Base-by-base conservation (phyloP, 257 asterid genomes). In the Jacaranda copaia region DNA sequence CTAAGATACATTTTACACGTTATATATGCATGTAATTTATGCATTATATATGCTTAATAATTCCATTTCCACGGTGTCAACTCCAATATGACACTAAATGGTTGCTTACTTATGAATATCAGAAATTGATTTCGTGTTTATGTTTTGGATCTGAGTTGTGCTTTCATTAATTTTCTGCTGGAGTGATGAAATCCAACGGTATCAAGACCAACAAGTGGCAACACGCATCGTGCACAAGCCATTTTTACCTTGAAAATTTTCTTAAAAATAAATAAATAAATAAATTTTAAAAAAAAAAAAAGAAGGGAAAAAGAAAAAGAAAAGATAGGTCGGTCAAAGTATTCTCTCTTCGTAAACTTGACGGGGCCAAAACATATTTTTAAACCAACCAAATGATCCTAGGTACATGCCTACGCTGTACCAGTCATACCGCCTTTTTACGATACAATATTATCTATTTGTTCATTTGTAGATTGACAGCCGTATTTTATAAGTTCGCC, bases 401-500 rank as follows among this genome's bases (percentile, higher is more conserved):
- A 51, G 12, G n/a, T 70, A 11, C 61, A 14, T 46, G 60, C 72
- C 74, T 68, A 48, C 45, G 20, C 70, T n/a, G 19, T 43, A 45
- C 53, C 40, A 15, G 69, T n/a, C 49, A 36, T 38, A 39, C 36
- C 36, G 2, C 6, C 53, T 18, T 12, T 48, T 48, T 69, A 32
- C 74, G 6, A 19, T 69, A 51, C 15, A 6, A 48, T 8, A 42
- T 5, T 42, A 5, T 42, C 46, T 42, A 25, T 25, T 25, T 25
- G 32, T 25, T 25, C 32, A 25, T 40, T 5, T 42, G 46, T 42
- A 42, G 46, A 42, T 42, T 42, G 46, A 5, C 46, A 42, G 6
- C 46, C 46, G 8, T 42, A 42, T 8, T 42, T 42, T 42, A 25
- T 25, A 25, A 25, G 32, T 25, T 0, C 1, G 32, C 32, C 32